A percentile compares a stretch with the other conserved stretches of the same genome.
Conservation (phyloP, 2,329 filamentous ascomycete species). For the Cylindrodendrum hubeiense region DNA sequence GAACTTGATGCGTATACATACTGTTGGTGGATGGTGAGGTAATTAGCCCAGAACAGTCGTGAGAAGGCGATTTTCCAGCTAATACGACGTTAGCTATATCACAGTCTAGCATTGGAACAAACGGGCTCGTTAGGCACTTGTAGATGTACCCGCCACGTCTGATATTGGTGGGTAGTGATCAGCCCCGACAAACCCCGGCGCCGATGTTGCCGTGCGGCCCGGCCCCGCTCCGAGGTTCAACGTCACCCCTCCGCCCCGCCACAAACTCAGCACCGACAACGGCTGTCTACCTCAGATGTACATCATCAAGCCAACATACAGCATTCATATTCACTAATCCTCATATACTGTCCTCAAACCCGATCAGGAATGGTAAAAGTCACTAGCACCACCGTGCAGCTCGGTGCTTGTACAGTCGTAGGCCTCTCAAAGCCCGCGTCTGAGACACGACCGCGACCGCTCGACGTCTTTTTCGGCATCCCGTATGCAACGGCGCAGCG, state of each 20-base stretch:
- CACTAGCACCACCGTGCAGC: slow-evolving; percentile 24
- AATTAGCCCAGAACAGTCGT: not conserved
- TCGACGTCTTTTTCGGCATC: slow-evolving; percentile 64
- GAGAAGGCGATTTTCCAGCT: not conserved
- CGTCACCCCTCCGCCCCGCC: not conserved
- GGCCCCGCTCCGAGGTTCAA: slow-evolving; percentile 21
- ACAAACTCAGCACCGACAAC: not conserved
- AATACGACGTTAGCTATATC: not conserved
- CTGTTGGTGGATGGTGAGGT: not conserved
- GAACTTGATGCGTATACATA: not conserved
- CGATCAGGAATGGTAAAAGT: not conserved
- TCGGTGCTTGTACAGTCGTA: slow-evolving; percentile 40
- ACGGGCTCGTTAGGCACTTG: not conserved
- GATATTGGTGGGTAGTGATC: not conserved
- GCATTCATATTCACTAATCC: too few species aligned
- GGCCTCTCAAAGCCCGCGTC: slow-evolving; percentile 40
- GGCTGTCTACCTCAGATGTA: not conserved
- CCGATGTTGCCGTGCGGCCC: not conserved
- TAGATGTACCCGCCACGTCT: not conserved
- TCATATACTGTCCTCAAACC: not conserved
- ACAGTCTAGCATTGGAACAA: too few species aligned
- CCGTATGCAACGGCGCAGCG: slow-evolving; percentile 63
- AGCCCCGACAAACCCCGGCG: slow-evolving; percentile 2
- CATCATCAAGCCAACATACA: not conserved
- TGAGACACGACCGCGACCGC: slow-evolving; percentile 50